Base-by-base conservation (phyloP, 2,329 filamentous ascomycete genomes). In the Aspergillus ibericus region DNA sequence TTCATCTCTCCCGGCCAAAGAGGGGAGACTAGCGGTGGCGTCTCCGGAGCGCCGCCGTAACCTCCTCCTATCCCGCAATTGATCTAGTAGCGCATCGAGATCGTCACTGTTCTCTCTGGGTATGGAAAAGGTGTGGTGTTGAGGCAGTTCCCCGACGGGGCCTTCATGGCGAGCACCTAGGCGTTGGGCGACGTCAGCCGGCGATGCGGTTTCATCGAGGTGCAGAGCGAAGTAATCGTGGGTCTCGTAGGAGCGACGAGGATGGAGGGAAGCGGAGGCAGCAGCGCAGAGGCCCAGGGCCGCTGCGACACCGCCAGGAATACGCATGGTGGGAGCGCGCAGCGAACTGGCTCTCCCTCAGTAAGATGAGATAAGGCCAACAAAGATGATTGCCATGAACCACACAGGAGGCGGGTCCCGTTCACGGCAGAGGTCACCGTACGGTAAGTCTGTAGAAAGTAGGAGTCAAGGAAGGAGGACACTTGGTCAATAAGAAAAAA, bases 151-250 rank as follows among this genome's bases (percentile, higher is more conserved):
- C 64, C 90, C 90, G 16, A 98, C 82, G 48, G 85, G 85, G 36
- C 93, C 93, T 68, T 97, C 90, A 75, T 96, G 88, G 46, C 84
- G 82, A 49, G 96, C 81, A 18, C 91, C 92, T 8, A 99, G 80
- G 20, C 86, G 82, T 47, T 80, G 78, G 27, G 92, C 92, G 63
- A 97, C 81, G 20, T 74, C 66, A 40, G 88, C 81, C 15, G 92
- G 92, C 13, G 86, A 82, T 6, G 84, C 81, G 36, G 83, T 80
- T 12, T 84, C 78, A 59, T 89, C 85, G 69, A 99, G 84, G 65
- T 97, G 90, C 48, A 99, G 82, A 63, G 96, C 92, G 74, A 98
- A 97, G 78, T 96, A 98, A 76, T 99, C 93, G 76, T 92, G 86
- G 38, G 84, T 82, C 51, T 89, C 84, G 80, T 96, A 91, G 71